A percentile compares a stretch with the other conserved stretches of the same genome.
These are phyloP conservation scores for Xerocomellus intermedius DNA, from an alignment of 768 basidiomycete species.

Conservation along the genomic window DNA sequence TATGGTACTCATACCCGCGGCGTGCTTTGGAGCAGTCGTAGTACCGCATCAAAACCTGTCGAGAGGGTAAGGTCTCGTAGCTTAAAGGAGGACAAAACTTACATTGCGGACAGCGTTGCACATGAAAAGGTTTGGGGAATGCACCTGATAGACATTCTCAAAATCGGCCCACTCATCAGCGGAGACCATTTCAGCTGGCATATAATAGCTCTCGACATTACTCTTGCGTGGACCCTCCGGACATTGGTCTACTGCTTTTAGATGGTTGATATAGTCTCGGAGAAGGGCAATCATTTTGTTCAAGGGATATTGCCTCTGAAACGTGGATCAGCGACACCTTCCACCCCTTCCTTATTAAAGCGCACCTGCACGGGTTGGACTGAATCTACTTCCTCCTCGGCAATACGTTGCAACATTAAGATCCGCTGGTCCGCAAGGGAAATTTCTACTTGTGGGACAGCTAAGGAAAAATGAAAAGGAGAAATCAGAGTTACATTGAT, in stretches of 20 bases:
- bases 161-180: constrained; percentile 77
- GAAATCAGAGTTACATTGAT: not conserved
- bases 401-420: constrained; percentile 39
- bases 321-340: constrained; percentile 2
- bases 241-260: constrained; percentile 45
- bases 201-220: constrained; percentile 51
- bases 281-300: constrained; percentile 59
- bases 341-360: not conserved
- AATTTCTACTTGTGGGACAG: constrained; percentile 65
- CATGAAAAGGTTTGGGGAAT: constrained; percentile 79
- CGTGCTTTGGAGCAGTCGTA: constrained; percentile 79
- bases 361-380: constrained; percentile 17
- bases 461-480: constrained; percentile 33
- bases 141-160: constrained; percentile 88
- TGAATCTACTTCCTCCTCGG: constrained; percentile 11
- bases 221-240: constrained; percentile 32
- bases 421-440: constrained; percentile 56
- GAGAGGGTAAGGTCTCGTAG: constrained; percentile 8
- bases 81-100: constrained; percentile 27
- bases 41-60: constrained; percentile 82
- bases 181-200: constrained; percentile 66
- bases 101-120: constrained; percentile 79
- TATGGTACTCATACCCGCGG: constrained; percentile 81
- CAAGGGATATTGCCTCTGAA: constrained; percentile 27
- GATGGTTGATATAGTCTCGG: constrained; percentile 56